Conservation (phyloP, 1,139 yeast genomes). For the Candida mesenterica region DNA sequence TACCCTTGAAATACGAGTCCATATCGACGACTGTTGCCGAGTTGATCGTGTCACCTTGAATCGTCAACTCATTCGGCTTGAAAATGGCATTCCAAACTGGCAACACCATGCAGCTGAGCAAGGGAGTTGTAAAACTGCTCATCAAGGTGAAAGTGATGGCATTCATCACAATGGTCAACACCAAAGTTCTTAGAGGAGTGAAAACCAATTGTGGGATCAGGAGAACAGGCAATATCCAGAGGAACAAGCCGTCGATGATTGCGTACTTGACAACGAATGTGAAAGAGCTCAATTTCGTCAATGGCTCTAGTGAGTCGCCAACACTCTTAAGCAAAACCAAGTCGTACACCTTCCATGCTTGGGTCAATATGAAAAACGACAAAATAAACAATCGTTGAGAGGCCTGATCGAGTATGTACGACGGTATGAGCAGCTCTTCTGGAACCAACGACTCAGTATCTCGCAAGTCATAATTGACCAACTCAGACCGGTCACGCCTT, state of each 20-base stretch:
- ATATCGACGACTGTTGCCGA: slow-evolving; percentile 52
- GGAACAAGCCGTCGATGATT: slow-evolving; percentile 65
- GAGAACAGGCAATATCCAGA: slow-evolving; percentile 69
- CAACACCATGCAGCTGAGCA: slow-evolving; percentile 30
- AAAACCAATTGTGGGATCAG: slow-evolving; percentile 73
- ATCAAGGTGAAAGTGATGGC: slow-evolving; percentile 42
- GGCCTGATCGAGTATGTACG: slow-evolving; percentile 67
- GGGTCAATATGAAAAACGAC: slow-evolving; percentile 68
- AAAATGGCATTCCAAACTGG: slow-evolving; percentile 50
- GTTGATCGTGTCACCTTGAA: slow-evolving; percentile 56
- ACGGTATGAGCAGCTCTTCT: slow-evolving; percentile 40
- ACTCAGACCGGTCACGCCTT: slow-evolving; percentile 1
- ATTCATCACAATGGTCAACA: slow-evolving; percentile 39
- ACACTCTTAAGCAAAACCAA: slow-evolving; percentile 40
- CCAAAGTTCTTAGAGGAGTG: slow-evolving; percentile 50
- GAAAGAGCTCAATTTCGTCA: slow-evolving; percentile 43
- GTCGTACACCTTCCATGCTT: slow-evolving; percentile 81
- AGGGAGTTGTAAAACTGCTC: slow-evolving; percentile 36
- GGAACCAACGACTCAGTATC: slow-evolving; percentile 7
- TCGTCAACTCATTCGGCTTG: slow-evolving; percentile 58
- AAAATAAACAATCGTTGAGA: slow-evolving; percentile 70
- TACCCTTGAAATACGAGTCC: slow-evolving; percentile 78
- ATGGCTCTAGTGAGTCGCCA: no score
- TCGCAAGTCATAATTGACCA: background rate
- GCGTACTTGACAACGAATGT: slow-evolving; percentile 69